Conservation (phyloP, 352 stramenopile species). For the Hyaloperonospora arabidopsidis region DNA sequence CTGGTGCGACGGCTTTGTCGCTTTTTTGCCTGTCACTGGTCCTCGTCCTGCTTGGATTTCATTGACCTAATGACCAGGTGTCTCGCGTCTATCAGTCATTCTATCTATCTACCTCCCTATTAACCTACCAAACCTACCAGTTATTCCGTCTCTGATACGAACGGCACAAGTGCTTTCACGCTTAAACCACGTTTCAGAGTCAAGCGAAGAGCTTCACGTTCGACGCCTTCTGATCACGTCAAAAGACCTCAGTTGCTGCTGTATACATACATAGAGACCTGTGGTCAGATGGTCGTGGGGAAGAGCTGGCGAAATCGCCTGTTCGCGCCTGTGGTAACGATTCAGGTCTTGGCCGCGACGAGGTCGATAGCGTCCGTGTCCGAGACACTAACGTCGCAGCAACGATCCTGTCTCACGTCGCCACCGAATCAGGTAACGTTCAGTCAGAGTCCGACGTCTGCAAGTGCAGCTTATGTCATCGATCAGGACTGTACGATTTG, state of each 20-base stretch:
- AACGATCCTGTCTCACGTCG: constrained; percentile 21
- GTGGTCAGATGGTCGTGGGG: not conserved
- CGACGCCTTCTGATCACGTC: too few relatives aligned
- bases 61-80: constrained; percentile 3
- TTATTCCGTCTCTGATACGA: too few relatives aligned
- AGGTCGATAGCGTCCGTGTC: not conserved
- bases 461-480: constrained; percentile 24
- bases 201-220: too few relatives aligned
- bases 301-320: constrained; percentile 12
- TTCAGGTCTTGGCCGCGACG: constrained; percentile 7
- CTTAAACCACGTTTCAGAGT: too few relatives aligned
- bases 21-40: not conserved
- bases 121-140: too few relatives aligned
- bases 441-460: constrained; percentile 19
- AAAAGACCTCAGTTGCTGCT: too few relatives aligned
- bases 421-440: constrained; percentile 20
- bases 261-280: too few relatives aligned
- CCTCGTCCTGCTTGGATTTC: too few relatives aligned
- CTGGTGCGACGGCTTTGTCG: constrained; percentile 11
- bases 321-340: constrained; percentile 7
- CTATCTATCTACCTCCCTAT: too few relatives aligned
- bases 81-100: too few relatives aligned
- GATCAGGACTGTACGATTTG: constrained; percentile 28
- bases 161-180: too few relatives aligned
- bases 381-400: constrained; percentile 18